Evolutionary conservation across 176 grass and related monocot species (phyloP).

Genomic region (Oryza punctata): DNA sequence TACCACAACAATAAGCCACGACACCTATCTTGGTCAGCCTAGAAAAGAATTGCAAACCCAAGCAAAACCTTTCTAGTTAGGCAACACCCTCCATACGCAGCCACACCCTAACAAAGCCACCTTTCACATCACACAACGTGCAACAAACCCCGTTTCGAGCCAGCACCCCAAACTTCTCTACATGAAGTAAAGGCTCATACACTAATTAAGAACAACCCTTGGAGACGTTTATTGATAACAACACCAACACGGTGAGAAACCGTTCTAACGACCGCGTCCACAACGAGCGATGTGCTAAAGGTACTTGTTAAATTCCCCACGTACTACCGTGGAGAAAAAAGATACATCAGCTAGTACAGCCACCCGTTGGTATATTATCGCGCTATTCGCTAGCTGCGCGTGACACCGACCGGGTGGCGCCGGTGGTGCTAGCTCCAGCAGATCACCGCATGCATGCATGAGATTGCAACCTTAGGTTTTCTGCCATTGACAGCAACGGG

Average conservation of each 20-base stretch:
- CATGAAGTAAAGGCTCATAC: not conserved
- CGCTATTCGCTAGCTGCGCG: not conserved
- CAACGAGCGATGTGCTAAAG: too few relatives aligned
- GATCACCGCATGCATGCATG: not conserved
- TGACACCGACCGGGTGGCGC: too few relatives aligned
- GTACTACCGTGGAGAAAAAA: not conserved
- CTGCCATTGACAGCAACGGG: conserved; percentile 1
- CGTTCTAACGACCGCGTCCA: not conserved
- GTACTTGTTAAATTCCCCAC: not conserved
- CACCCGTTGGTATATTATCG: not conserved
- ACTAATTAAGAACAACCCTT: not conserved
- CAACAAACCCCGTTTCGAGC: not conserved
- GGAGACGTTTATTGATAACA: too few relatives aligned
- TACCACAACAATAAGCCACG: not conserved
- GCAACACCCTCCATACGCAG: not conserved
- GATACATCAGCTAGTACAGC: not conserved
- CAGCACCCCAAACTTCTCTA: not conserved
- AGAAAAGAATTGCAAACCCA: not conserved
- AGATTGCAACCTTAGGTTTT: not conserved
- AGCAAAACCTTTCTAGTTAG: not conserved
- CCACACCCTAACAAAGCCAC: not conserved
- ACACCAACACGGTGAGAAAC: too few relatives aligned
- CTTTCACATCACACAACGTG: not conserved
- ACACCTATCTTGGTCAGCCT: not conserved
- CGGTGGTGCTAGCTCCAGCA: too few relatives aligned